Base-by-base conservation (phyloP, 306 rosid species). In the Acacia melanoxylon region DNA sequence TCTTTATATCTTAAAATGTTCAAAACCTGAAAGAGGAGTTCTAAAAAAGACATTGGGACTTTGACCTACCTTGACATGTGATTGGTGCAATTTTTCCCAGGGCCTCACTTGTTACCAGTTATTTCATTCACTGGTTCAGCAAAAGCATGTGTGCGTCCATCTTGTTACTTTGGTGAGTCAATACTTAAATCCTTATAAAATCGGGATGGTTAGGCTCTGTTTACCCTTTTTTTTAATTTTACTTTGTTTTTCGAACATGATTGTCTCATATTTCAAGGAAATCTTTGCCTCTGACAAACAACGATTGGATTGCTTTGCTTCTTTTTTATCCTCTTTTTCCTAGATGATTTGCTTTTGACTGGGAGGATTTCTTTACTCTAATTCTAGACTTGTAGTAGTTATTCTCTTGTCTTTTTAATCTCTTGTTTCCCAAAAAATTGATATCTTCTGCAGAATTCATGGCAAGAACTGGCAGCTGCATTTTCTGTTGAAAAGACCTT, bases 61-160 rank as follows among this genome's bases (percentile, higher is more conserved):
- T 12, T 22, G 49, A 78, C 68, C 77, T 37, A 35, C 42, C 54
- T 79, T 80, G 84, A 45, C 33, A 8, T 65, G 22, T 78, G 76
- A 48, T 67, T 54, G 74, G 79, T 51, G 51, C 59, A 54, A 51
- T 77, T n/a, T 69, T 69, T 69, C 10, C 25, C 91, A 95, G 99
- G 94, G 88, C 20, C 86, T 93, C 66, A 92, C 97, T 49, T 95
- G 99, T 80, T 79, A 81, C 90, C 97, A 87, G 83, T 88, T 93
- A 84, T 94, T 93, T 81, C 93, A 87, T 83, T 88, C 98, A 6
- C 91, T 95, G 76, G 98, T 95, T 89, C 97, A 77, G 88, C 95
- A 84, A 79, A 95, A 90, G 83, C 92, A 89, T 87, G 90, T 93
- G 76, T 93, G 99, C 81, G 80, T 85, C 80, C 93, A 93, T 75